A percentile compares a stretch with the other conserved stretches of the same genome.
phyloP scores from a whole-genome alignment of 2,329 filamentous ascomycete genomes.

The Cryphonectria carpinicola region DNA sequence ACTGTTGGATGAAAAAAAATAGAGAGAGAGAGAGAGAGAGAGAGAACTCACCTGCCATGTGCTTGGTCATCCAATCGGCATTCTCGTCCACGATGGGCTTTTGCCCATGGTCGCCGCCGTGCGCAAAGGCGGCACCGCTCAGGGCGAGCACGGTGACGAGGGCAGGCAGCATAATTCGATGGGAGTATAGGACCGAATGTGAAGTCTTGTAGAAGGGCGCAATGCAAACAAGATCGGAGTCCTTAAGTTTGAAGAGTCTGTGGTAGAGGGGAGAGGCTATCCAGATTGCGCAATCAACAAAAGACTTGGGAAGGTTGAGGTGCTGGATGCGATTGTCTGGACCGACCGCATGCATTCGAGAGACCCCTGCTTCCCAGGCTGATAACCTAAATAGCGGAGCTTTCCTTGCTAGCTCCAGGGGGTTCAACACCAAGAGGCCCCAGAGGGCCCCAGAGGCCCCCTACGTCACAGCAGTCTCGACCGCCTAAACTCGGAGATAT shows the following conservation, averaged over 20 bases:
- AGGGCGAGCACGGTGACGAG: slow-evolving; percentile 35
- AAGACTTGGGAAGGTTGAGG: neutral
- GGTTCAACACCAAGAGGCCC: neutral
- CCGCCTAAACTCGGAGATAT: neutral
- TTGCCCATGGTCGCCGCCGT: slow-evolving; percentile 55
- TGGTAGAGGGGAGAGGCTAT: neutral
- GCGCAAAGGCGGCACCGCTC: slow-evolving; percentile 50
- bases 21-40: too few relatives aligned
- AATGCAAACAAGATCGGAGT: neutral
- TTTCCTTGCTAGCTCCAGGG: slow-evolving; percentile 7
- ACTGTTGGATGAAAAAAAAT: too few relatives aligned
- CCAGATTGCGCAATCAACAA: neutral
- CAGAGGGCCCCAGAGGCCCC: too few relatives aligned
- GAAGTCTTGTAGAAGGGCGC: neutral
- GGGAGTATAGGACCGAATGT: neutral
- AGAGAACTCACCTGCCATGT: slow-evolving; percentile 65
- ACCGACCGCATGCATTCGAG: neutral
- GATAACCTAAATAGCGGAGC: neutral
- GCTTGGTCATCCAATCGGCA: slow-evolving; percentile 67
- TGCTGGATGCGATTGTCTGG: neutral
- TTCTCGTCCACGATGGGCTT: slow-evolving; percentile 59
- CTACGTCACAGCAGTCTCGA: slow-evolving; percentile 1
- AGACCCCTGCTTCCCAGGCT: neutral
- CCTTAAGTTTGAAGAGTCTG: too few relatives aligned
- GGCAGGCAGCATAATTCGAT: slow-evolving; percentile 17